Base-by-base conservation (phyloP, 1,284 basidiomycete species). In the Coriolopsis trogii region DNA sequence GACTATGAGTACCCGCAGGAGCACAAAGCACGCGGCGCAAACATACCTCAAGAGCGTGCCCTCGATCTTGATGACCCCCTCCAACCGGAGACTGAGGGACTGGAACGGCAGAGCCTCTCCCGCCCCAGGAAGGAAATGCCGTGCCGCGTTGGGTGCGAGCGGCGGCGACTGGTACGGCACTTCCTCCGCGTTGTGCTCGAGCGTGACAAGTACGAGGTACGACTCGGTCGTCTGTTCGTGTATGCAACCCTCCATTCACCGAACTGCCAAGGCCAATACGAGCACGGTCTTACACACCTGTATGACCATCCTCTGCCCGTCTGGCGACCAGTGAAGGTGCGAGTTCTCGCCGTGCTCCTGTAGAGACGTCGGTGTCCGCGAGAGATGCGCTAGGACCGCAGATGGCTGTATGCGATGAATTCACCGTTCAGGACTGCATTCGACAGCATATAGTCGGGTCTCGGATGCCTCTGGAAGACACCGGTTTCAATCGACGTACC, bases 21-120 rank as follows among this genome's bases (percentile, higher is more conserved):
- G n/a, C 23, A 20, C 33, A 41, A 51, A 29, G 36, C 46, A 42
- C 13, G 25, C 26, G n/a, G n/a, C n/a, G n/a, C 21, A 29, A 25
- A 68, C 74, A 20, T 63, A 87, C 82, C 88, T 85, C 46, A 88
- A 67, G 16, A 95, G 74, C 15, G 77, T 77, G 21, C 91, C 91
- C 53, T 93, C 91, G 15, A 90, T 79, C 5, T 85, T 80, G 53
- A 93, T 79, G 20, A 94, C 91, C 1, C 93, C 93, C 66, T 95
- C 93, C 44, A 93, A 84, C 26, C 81, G 78, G 39, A 93, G 71
- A 49, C 73, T 77, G 34, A 90, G 69, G 13, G 82, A 77, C 49
- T 87, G 85, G 40, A 91, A 72, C 0, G 82, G 79, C 6, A 84
- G 66, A 2, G 80, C 88, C 69, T 93, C 90, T 7, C 93, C 93